A percentile compares a stretch with the other conserved stretches of the same genome.
phyloP scores from a whole-genome alignment of 2,329 filamentous ascomycete species.

The Verticillium nubilum region DNA sequence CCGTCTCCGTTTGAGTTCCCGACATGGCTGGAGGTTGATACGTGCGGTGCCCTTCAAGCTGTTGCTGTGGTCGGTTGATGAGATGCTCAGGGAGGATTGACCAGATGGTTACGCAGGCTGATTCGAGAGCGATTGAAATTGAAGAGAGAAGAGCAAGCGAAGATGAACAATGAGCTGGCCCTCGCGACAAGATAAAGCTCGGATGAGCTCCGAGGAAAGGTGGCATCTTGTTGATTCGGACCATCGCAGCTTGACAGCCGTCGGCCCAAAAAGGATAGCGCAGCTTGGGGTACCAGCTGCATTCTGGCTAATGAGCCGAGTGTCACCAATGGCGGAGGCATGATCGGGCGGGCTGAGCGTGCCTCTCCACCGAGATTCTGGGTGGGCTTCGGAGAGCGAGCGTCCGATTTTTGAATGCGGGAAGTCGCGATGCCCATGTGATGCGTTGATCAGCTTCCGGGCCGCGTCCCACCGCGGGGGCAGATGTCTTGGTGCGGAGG shows the following conservation, averaged over 20 bases:
- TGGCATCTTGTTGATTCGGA: not conserved
- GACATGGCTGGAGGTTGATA: not conserved
- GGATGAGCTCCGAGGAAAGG: not conserved
- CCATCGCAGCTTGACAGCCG: not conserved
- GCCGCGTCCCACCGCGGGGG: not conserved
- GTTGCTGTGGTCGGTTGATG: not conserved
- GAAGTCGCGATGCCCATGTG: not conserved
- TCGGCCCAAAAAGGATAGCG: not conserved
- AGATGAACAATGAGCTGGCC: not conserved
- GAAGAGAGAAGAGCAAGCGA: not conserved
- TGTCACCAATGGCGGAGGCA: not conserved
- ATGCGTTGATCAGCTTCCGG: not conserved
- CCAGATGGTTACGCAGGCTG: no score
- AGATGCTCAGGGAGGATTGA: not conserved
- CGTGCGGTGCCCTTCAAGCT: not conserved
- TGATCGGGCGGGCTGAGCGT: not conserved
- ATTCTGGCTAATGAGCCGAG: not conserved
- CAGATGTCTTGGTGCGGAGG: not conserved
- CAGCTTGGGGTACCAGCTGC: not conserved
- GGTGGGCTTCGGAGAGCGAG: not conserved
- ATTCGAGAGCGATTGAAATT: not conserved
- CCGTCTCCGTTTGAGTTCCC: not conserved
- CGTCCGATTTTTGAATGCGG: not conserved
- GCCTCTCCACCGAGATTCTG: not conserved
- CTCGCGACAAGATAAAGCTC: not conserved